phyloP scores from a whole-genome alignment of 768 basidiomycete species.

The Leccinum subgranulosum region DNA sequence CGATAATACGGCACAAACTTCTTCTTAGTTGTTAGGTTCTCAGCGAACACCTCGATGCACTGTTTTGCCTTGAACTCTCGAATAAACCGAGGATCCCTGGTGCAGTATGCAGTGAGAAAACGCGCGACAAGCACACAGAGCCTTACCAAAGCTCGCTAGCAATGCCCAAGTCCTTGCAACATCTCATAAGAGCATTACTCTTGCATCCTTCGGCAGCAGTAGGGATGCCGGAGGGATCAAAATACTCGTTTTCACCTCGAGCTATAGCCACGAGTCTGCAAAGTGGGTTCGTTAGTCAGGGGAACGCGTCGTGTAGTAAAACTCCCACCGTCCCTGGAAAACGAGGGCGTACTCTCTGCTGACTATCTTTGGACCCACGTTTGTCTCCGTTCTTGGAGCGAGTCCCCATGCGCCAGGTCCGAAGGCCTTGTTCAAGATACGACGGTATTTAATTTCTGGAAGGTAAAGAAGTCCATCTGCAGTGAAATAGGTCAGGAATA shows the following conservation, averaged over 20 bases:
- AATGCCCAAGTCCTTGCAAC: conserved; percentile 94
- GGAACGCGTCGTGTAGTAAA: not conserved
- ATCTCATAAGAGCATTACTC: conserved; percentile 95
- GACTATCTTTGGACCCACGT: conserved; percentile 83
- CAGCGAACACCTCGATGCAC: conserved; percentile 82
- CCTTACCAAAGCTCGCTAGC: conserved; percentile 92
- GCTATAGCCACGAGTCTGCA: conserved; percentile 83
- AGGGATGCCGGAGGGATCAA: conserved; percentile 84
- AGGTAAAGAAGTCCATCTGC: conserved; percentile 91
- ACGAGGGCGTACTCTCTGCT: conserved; percentile 94
- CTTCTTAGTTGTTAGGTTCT: conserved; percentile 81
- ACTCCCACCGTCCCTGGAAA: conserved; percentile 77
- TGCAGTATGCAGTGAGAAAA: not conserved
- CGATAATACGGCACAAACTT: conserved; percentile 58
- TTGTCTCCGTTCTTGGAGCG: conserved; percentile 89
- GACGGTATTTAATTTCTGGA: conserved; percentile 95
- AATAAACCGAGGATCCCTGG: conserved; percentile 94
- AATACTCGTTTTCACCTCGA: conserved; percentile 95
- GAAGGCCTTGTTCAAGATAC: conserved; percentile 89
- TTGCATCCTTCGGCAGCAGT: conserved; percentile 96
- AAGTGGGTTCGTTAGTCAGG: not conserved
- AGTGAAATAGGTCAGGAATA: not conserved
- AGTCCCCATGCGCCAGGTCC: conserved; percentile 98
- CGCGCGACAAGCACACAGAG: not conserved
- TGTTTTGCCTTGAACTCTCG: conserved; percentile 85